phyloP scores from a whole-genome alignment of 495 filamentous ascomycete species.

The Margaritispora aquatica region DNA sequence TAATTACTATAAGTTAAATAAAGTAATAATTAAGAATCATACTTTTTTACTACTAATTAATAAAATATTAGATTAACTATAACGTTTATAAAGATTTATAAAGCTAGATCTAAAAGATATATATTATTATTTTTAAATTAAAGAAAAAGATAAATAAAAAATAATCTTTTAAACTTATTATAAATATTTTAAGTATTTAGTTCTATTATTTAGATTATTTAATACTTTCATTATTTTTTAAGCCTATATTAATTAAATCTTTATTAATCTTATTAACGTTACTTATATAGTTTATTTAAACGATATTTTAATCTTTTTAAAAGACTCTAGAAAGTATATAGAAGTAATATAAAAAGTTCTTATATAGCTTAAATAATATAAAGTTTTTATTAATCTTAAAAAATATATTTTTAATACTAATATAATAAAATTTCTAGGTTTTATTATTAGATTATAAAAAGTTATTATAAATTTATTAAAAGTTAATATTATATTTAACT shows the following conservation, averaged over 20 bases:
- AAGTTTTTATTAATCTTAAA: not conserved
- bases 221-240: no score
- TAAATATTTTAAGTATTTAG: no score
- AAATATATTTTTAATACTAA: not conserved
- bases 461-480: not conserved
- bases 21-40: not conserved
- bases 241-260: no score
- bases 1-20: not conserved
- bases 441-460: not conserved
- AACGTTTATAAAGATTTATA: not conserved
- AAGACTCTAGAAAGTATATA: not conserved
- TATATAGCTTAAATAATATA: no score
- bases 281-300: not conserved
- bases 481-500: not conserved
- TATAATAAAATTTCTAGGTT: not conserved
- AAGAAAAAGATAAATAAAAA: no score
- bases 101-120: not conserved
- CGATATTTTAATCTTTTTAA: not conserved
- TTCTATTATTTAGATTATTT: not conserved
- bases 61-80: not conserved
- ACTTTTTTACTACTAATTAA: not conserved
- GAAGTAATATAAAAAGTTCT: not conserved
- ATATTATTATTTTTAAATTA: no score
- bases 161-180: no score
- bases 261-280: no score